phyloP scores from a whole-genome alignment of 129 eudicot species.

The Flaveria trinervia region DNA sequence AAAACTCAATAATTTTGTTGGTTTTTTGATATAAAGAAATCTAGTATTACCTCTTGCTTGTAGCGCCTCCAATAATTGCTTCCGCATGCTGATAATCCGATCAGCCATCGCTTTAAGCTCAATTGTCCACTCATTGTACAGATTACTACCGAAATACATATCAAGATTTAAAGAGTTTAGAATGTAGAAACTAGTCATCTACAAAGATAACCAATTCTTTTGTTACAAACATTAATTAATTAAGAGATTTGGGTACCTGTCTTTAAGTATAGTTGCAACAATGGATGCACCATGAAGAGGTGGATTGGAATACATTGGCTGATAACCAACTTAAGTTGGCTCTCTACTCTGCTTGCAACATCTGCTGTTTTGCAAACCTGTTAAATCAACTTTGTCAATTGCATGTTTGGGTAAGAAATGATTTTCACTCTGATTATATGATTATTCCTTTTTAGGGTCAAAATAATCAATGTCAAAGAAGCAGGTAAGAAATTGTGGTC shows the following conservation, averaged over 20 bases:
- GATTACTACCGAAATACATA: slow-evolving; percentile 33
- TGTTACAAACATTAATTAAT: no score
- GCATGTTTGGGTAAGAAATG: background rate
- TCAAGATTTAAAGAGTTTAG: slow-evolving; percentile 3
- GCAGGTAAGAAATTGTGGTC: no score
- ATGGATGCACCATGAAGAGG: slow-evolving; percentile 85
- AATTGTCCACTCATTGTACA: slow-evolving; percentile 72
- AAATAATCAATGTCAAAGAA: no score
- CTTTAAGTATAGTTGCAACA: slow-evolving; percentile 70
- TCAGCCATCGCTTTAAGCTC: slow-evolving; percentile 89
- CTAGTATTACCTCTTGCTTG: slow-evolving; percentile 48
- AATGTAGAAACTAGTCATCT: no score
- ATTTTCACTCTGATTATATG: background rate
- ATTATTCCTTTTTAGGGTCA: background rate
- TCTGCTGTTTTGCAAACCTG: slow-evolving; percentile 73
- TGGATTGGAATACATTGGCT: slow-evolving; percentile 83
- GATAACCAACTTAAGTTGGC: slow-evolving; percentile 72
- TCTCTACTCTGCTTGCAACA: slow-evolving; percentile 66
- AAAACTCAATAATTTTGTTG: background rate
- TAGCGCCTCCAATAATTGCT: slow-evolving; percentile 60
- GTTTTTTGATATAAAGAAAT: background rate
- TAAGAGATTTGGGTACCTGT: slow-evolving; percentile 38
- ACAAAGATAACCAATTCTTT: no score
- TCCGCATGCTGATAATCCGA: slow-evolving; percentile 82
- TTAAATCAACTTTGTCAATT: background rate